Percentiles rank a stretch among this genome's conserved stretches.
Evolutionary conservation across 2,329 filamentous ascomycete genomes (phyloP).

Genomic region (Ascochyta rabiei): DNA sequence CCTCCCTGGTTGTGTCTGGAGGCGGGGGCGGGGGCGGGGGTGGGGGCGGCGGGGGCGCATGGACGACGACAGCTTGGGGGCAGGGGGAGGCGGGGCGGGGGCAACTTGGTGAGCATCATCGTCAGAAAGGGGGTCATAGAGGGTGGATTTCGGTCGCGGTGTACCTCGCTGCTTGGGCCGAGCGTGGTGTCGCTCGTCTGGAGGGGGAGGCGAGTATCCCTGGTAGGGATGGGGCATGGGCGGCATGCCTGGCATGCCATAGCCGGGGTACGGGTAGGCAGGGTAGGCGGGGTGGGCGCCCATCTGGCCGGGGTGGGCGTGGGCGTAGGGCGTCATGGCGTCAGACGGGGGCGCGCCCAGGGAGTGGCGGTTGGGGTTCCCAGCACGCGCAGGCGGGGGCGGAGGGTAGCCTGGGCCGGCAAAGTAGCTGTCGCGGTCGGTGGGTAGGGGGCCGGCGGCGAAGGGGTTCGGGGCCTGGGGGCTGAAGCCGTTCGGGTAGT

Average conservation of each 20-base stretch:
- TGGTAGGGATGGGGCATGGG: constrained; percentile 34
- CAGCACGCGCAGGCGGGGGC: not conserved
- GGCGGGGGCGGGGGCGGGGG: constrained; percentile 24
- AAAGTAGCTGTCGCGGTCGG: constrained; percentile 47
- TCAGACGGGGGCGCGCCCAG: constrained; percentile 34
- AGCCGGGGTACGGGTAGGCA: constrained; percentile 20
- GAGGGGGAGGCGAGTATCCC: constrained; percentile 33
- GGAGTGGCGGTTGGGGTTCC: constrained; percentile 42
- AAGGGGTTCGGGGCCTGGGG: constrained; percentile 47
- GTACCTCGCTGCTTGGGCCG: constrained; percentile 36
- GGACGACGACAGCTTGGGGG: constrained; percentile 16
- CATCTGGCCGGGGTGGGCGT: constrained; percentile 6
- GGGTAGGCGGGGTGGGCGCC: constrained; percentile 26
- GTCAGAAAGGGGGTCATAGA: constrained; percentile 23
- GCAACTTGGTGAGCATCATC: constrained; percentile 30
- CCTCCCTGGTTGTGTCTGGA: constrained; percentile 34
- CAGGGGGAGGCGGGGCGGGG: constrained; percentile 21
- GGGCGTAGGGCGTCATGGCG: constrained; percentile 44
- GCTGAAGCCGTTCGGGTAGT: constrained; percentile 36
- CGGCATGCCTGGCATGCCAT: constrained; percentile 23
- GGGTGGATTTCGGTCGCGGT: constrained; percentile 33
- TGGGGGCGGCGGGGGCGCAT: constrained; percentile 26
- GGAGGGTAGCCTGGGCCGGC: constrained; percentile 14
- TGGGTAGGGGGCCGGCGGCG: constrained; percentile 33
- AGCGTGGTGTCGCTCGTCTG: constrained; percentile 20